Evolutionary conservation across 148 eudicot species (phyloP).

Genomic region (Vaccinium vitisidaea): DNA sequence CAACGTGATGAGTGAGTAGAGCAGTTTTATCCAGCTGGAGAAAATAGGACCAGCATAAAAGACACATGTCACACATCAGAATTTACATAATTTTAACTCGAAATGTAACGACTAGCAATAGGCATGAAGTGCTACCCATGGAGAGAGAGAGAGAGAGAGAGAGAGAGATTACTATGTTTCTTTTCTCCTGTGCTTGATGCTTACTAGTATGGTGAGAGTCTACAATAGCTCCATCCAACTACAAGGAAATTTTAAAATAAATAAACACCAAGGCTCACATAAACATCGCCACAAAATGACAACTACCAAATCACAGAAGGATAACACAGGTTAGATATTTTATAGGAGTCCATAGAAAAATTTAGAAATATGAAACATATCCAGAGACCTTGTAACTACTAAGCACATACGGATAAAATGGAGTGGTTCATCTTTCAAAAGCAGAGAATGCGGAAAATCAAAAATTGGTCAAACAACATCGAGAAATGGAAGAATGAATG

Average conservation of each 20-base stretch:
- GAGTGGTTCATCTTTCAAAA: not conserved
- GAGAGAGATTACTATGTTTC: not conserved
- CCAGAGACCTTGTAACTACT: not conserved
- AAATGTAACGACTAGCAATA: not conserved
- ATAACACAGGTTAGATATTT: not conserved
- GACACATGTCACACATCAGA: not conserved
- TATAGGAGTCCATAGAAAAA: not conserved
- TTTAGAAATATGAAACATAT: not conserved
- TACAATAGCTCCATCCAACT: constrained; percentile 39
- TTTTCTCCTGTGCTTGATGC: constrained; percentile 8
- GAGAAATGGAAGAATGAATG: not conserved
- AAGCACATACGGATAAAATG: not conserved
- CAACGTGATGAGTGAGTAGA: not conserved
- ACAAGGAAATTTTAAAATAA: constrained; percentile 10
- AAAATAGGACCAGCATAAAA: not conserved
- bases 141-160: too few species aligned
- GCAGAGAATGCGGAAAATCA: not conserved
- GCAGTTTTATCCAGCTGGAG: constrained; percentile 11
- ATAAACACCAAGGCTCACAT: not conserved
- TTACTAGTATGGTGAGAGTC: constrained; percentile 30
- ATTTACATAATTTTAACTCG: not conserved
- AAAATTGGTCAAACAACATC: not conserved
- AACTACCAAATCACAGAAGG: not conserved
- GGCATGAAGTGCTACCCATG: not conserved
- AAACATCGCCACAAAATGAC: constrained; percentile 2